Evolutionary conservation across 2,329 filamentous ascomycete genomes (phyloP), one percentile per base, ranked within the genome.

Genomic region (Coniella lustricola): DNA sequence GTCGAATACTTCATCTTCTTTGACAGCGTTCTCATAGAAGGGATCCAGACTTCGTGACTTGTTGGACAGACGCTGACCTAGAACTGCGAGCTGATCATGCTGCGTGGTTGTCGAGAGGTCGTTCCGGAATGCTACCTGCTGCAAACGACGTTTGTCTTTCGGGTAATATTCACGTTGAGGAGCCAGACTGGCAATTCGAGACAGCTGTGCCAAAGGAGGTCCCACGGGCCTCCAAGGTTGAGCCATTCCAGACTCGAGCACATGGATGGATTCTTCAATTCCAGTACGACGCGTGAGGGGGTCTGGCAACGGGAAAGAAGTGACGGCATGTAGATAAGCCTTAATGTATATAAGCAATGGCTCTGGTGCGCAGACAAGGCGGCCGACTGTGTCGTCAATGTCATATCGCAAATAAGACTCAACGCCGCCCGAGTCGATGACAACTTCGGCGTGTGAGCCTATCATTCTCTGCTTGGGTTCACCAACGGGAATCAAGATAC

Each of bases 241-340:
- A 31, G 71, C 74, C 2, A 63, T 61, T 0, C 72, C 76, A 0
- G 77, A 77, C 3, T 60, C 56, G 0, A 85, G 62, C 22, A 67
- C 70, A 2, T 68, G 61, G 0, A 81, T 50, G 0, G 79, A 73
- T 59, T 84, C 80, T 56, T 86, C 82, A 0, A 71, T 74, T 0
- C 83, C 83, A 0, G 79, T 85, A 0, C 72, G 67, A 0, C 70
- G 64, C 0, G 81, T 85, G 0, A 86, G 66, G 0, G 67, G 62
- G 56, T 86, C 83, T 0, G 77, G 73, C 0, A 85, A 32, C 0
- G 73, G 56, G 29, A 74, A 77, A 0, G 81, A 82, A 0, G 82
- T 86, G 4, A 72, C 62, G 0, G 81, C 82, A 56, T 87, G 82
- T 1, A 81, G 59, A 3, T 72, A 60, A 0, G 79, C 80, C 55